These are phyloP conservation scores for Picea glauca DNA, from an alignment of 75 land plant species.

Conservation along the genomic window DNA sequence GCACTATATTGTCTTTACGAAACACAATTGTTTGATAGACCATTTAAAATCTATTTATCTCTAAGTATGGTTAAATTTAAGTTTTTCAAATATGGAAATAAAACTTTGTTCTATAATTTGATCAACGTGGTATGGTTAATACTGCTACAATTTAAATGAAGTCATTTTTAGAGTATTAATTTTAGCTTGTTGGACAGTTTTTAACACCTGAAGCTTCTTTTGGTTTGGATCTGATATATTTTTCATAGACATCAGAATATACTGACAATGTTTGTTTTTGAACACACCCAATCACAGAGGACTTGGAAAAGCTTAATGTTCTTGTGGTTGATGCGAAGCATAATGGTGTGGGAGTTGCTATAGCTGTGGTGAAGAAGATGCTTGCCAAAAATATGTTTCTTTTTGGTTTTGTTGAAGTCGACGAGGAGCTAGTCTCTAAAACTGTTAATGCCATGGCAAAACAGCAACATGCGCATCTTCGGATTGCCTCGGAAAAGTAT, in stretches of 20 bases:
- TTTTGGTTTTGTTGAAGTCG: conserved; percentile 47
- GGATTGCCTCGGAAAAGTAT: conserved; percentile 43
- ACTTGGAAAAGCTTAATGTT: conserved; percentile 29
- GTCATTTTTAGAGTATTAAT: not conserved
- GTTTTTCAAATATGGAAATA: not conserved
- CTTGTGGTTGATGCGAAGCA: conserved; percentile 40
- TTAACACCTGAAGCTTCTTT: not conserved
- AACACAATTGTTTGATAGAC: conserved; percentile 71
- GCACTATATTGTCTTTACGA: conserved; percentile 89
- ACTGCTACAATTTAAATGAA: not conserved
- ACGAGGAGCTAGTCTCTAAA: conserved; percentile 22
- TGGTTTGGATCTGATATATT: not conserved
- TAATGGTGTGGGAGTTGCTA: conserved; percentile 26
- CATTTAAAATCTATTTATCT: conserved; percentile 75
- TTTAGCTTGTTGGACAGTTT: conserved; percentile 1
- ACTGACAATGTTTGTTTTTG: not conserved
- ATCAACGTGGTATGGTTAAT: not conserved
- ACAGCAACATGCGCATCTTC: conserved; percentile 25
- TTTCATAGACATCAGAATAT: no score
- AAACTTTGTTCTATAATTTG: not conserved
- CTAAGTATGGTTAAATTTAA: conserved; percentile 34
- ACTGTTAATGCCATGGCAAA: conserved; percentile 32
- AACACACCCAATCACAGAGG: conserved; percentile 19
- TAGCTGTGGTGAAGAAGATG: conserved; percentile 45
- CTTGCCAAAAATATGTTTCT: conserved; percentile 45